Evolutionary conservation across 1,284 basidiomycete genomes (phyloP), one percentile per base, ranked within the genome.

Genomic region (Sanghuangporus sanghuang): DNA sequence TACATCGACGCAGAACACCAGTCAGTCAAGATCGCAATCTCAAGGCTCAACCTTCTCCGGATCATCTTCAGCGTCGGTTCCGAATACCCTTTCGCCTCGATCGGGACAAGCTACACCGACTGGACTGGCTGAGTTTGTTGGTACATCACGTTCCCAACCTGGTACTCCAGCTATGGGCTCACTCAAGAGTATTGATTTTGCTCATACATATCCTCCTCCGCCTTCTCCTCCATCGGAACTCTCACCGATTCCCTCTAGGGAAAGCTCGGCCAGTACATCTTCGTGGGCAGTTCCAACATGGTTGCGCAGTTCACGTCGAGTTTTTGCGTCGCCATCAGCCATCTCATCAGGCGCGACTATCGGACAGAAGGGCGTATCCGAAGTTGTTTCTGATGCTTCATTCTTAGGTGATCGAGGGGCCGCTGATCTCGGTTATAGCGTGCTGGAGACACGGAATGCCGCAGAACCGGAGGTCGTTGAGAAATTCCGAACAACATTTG

Each of bases 161-260:
- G 61, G 59, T 27, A 21, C 57, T 21, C 40, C 57, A 18, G 46
- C 48, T n/a, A 59, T 50, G 27, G 44, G 38, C 14, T 8, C 32
- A 11, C 3, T 48, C 11, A 48, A 48, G 42, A 59, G 44, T 68
- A 62, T 32, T 55, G 42, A 69, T 68, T 50, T 68, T 66, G 71
- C 70, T 55, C 89, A 92, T 78, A 92, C 90, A 69, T 92, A 92
- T 76, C 90, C 90, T 61, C 90, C 90, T 50, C 86, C 87, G 64
- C 80, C 82, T 69, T 79, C 80, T 64, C 73, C 72, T 71, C 76
- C 77, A 67, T 78, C 77, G 70, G 73, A 79, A 74, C 73, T 80
- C 44, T 27, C 55, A 60, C 68, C 69, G 61, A 68, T 73, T 59
- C 60, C 70, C 5, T 67, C 70, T 61, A 66, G 75, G 63, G 75